A percentile compares a stretch with the other conserved stretches of the same genome.
Evolutionary conservation across 2,329 filamentous ascomycete species (phyloP).

Genomic region (Colletotrichum brevisporum): DNA sequence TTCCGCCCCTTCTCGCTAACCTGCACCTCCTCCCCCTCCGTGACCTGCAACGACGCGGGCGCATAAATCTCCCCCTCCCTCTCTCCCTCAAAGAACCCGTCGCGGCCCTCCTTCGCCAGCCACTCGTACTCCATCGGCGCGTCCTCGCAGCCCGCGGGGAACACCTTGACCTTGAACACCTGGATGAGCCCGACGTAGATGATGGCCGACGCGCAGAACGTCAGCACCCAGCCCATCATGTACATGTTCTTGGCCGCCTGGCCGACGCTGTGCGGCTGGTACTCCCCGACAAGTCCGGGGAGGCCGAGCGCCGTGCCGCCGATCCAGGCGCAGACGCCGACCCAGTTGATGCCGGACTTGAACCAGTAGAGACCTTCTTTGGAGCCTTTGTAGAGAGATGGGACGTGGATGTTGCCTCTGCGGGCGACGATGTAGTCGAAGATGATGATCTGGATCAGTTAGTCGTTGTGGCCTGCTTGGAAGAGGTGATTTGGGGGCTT

Average conservation of each 20-base stretch:
- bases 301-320: constrained; percentile 45
- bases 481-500: neutral
- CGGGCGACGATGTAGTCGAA: constrained; percentile 52
- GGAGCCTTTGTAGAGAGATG: constrained; percentile 48
- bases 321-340: constrained; percentile 45
- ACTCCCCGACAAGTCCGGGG: constrained; percentile 47
- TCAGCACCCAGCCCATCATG: constrained; percentile 50
- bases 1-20: constrained; percentile 29
- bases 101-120: constrained; percentile 45
- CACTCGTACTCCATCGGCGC: constrained; percentile 42
- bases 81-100: constrained; percentile 46
- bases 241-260: constrained; percentile 47
- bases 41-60: constrained; percentile 29
- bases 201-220: constrained; percentile 45
- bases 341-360: constrained; percentile 50
- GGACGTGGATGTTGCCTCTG: constrained; percentile 50
- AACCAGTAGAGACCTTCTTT: constrained; percentile 50
- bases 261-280: constrained; percentile 45
- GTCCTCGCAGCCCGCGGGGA: constrained; percentile 43
- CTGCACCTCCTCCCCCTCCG: constrained; percentile 24
- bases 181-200: constrained; percentile 44
- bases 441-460: constrained; percentile 46
- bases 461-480: neutral
- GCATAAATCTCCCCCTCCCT: constrained; percentile 38
- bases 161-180: constrained; percentile 44